A percentile compares a stretch with the other conserved stretches of the same genome.
These are phyloP conservation scores for Lodderomyces beijingensis DNA, from an alignment of 1,139 yeast species.

Conservation along the genomic window DNA sequence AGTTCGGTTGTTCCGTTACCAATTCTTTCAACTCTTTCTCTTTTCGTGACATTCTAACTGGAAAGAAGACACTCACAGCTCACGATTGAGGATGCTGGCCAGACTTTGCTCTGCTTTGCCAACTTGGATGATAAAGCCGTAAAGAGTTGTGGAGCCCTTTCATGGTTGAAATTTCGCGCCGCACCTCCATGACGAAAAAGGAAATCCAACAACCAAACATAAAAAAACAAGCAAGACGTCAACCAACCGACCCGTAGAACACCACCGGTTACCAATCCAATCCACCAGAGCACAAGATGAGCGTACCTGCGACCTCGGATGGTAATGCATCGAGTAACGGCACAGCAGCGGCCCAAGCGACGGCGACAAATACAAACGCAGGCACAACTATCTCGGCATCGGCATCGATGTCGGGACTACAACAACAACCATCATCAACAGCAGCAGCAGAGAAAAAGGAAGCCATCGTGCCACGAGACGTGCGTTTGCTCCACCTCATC, in stretches of 20 bases:
- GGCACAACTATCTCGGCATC: not conserved
- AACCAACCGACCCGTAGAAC: too few species aligned
- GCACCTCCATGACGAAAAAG: not conserved
- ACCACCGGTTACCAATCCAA: too few species aligned
- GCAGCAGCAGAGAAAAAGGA: slow-evolving; percentile 12
- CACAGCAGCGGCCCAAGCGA: too few species aligned
- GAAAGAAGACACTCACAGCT: too few species aligned
- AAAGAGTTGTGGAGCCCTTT: too few species aligned
- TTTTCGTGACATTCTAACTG: slow-evolving; percentile 9
- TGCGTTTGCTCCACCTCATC: slow-evolving; percentile 79
- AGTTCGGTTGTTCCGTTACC: slow-evolving; percentile 27
- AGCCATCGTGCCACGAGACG: slow-evolving; percentile 73
- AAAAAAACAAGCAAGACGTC: not conserved
- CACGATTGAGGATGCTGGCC: too few species aligned
- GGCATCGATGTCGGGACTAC: too few species aligned
- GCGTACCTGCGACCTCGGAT: not conserved
- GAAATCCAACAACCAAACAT: not conserved
- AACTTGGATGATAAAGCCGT: not conserved
- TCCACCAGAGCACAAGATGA: too few species aligned
- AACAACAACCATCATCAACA: slow-evolving; percentile 5
- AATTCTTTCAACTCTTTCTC: slow-evolving; percentile 11
- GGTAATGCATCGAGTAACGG: too few species aligned
- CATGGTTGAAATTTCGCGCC: too few species aligned
- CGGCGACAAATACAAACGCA: too few species aligned
- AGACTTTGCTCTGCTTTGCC: not conserved